Percentiles rank a stretch among this genome's conserved stretches.
These are phyloP conservation scores for Lactarius indigo DNA, from an alignment of 768 basidiomycete species.

Conservation along the genomic window DNA sequence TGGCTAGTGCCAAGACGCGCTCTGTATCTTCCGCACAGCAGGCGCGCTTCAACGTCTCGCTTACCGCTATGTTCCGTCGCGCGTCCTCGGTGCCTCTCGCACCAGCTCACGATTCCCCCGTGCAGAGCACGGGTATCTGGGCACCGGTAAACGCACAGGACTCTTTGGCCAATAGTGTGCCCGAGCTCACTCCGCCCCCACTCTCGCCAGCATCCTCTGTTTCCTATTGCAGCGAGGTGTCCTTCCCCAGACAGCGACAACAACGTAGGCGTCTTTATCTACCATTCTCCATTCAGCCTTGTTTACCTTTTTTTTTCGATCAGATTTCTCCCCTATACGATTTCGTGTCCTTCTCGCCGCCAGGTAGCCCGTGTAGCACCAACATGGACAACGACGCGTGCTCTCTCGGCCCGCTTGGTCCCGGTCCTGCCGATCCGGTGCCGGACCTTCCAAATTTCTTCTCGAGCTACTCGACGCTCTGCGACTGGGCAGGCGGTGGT, in stretches of 20 bases:
- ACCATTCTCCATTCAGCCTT: neutral
- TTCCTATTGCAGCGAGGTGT: slow-evolving; percentile 21
- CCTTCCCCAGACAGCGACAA: slow-evolving; percentile 22
- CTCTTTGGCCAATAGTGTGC: neutral
- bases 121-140: neutral
- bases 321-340: slow-evolving; percentile 9
- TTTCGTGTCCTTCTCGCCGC: slow-evolving; percentile 21
- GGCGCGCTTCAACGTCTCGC: slow-evolving; percentile 44
- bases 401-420: slow-evolving; percentile 5
- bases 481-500: slow-evolving; percentile 22
- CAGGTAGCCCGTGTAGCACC: slow-evolving; percentile 23
- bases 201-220: slow-evolving; percentile 22
- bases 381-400: slow-evolving; percentile 15
- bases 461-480: slow-evolving; percentile 25
- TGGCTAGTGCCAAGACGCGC: slow-evolving; percentile 10
- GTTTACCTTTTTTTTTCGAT: neutral
- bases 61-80: slow-evolving; percentile 65
- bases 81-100: slow-evolving; percentile 45
- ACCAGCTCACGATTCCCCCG: neutral
- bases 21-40: slow-evolving; percentile 24
- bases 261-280: slow-evolving; percentile 8
- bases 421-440: neutral
- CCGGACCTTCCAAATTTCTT: slow-evolving; percentile 4
- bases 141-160: neutral
- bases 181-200: slow-evolving; percentile 14